These are phyloP conservation scores for Tricharina praecox DNA, from an alignment of 495 filamentous ascomycete species.

Conservation along the genomic window DNA sequence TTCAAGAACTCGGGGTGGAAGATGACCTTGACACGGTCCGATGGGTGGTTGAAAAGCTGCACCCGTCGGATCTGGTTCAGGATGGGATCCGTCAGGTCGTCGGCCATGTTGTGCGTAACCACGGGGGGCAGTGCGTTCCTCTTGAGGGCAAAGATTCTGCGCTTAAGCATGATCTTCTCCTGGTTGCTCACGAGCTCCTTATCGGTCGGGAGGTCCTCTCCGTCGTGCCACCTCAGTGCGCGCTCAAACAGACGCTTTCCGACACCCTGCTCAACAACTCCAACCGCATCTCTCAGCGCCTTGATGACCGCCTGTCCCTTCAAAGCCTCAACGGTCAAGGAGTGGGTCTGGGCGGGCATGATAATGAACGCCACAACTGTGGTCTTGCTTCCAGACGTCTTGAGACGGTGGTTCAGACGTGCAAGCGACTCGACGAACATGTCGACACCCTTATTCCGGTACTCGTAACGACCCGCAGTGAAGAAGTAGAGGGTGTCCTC, in stretches of 20 bases:
- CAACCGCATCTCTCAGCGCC: conserved; percentile 77
- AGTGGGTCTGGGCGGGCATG: conserved; percentile 96
- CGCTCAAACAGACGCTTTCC: conserved; percentile 89
- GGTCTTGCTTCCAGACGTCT: conserved; percentile 66
- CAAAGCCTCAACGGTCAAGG: conserved; percentile 83
- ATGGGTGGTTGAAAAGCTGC: conserved; percentile 88
- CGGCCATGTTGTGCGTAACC: conserved; percentile 98
- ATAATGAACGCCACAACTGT: conserved; percentile 98
- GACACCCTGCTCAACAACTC: conserved; percentile 75
- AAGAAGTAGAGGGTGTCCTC: conserved; percentile 98
- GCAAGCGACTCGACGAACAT: conserved; percentile 98
- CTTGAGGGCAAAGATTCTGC: conserved; percentile 92
- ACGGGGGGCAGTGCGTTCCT: conserved; percentile 75
- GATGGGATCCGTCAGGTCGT: conserved; percentile 83
- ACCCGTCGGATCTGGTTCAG: conserved; percentile 91
- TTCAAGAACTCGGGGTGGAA: conserved; percentile 98
- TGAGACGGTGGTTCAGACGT: conserved; percentile 82
- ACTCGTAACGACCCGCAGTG: conserved; percentile 91
- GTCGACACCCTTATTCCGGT: conserved; percentile 93
- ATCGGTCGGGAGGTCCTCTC: conserved; percentile 78
- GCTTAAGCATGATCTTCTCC: conserved; percentile 82
- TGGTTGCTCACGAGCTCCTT: conserved; percentile 84
- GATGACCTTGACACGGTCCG: conserved; percentile 88
- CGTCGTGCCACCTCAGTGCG: conserved; percentile 84
- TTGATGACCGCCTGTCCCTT: conserved; percentile 97